Base-by-base conservation (phyloP, 2,329 filamentous ascomycete genomes). In the Endothia cerciana region DNA sequence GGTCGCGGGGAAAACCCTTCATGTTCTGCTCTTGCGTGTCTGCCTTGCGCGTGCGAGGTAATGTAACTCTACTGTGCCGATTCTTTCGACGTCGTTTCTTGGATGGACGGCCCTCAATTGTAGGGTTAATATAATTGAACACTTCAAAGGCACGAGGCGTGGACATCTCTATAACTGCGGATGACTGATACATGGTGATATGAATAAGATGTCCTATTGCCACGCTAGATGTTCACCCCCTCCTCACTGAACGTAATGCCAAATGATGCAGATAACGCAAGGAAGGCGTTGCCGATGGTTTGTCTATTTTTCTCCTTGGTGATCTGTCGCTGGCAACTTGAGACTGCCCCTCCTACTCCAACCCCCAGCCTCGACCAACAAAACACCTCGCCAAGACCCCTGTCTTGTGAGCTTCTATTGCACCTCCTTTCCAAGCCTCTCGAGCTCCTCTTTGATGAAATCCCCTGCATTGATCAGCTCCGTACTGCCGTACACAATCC, bases 401-500 rank as follows among this genome's bases (percentile, higher is more conserved):
- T n/a, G 11, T 33, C 17, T 15, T 17, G 22, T 15, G 15, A n/a
- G 7, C n/a, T 36, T 19, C 51, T 61, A 66, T 40, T 68, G 63
- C 30, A 85, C 80, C 75, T 91, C 89, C 65, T 79, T 79, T 10
- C 89, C 89, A 66, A 91, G 74, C 71, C 82, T 84, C 74, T 88
- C 85, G 70, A 91, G 74, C 76, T 91, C 88, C 63, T 87, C 82
- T 68, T 78, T 80, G 65, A 91, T 85, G 72, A 93, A 89, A 72
- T 90, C 87, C 51, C 83, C 82, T 1, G 90, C 89, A 72, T 89
- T 91, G 68, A 91, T 81, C 75, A 93, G 81, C 76, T 92, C 94
- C 17, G 95, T 99, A 74, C 93, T 97, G 22, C 95, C 95, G 77
- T 99, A 99, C 1, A 98, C 91, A 11, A 99, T 91, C 70, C 93